A percentile compares a stretch with the other conserved stretches of the same genome.
Evolutionary conservation across 2,329 filamentous ascomycete genomes (phyloP).

Genomic region (Zalaria obscura): DNA sequence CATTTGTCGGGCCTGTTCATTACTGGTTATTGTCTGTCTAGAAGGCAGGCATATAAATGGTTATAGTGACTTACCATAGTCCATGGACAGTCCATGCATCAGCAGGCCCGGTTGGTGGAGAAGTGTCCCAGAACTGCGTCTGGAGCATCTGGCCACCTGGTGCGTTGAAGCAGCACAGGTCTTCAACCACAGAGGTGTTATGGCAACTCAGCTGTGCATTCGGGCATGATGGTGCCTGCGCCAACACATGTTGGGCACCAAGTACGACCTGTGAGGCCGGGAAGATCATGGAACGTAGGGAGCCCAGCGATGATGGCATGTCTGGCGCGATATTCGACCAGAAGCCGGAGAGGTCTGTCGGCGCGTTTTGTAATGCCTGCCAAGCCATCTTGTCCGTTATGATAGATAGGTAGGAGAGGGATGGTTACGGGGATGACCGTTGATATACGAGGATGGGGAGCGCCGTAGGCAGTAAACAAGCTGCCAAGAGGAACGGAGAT

Average conservation of each 20-base stretch:
- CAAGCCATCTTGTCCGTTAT: too few relatives aligned
- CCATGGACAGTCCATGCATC: slow-evolving; percentile 66
- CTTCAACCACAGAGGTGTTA: slow-evolving; percentile 42
- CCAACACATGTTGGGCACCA: not conserved
- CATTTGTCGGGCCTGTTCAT: slow-evolving; percentile 38
- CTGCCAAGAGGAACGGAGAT: too few relatives aligned
- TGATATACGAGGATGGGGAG: too few relatives aligned
- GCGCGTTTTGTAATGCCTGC: not conserved
- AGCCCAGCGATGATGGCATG: not conserved
- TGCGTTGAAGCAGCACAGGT: slow-evolving; percentile 63
- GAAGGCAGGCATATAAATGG: slow-evolving; percentile 1
- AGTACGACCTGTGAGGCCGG: slow-evolving; percentile 2
- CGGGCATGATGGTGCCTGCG: slow-evolving; percentile 13
- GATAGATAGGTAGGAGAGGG: too few relatives aligned
- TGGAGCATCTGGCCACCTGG: slow-evolving; percentile 57
- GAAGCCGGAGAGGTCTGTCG: slow-evolving; percentile 1
- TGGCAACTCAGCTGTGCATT: slow-evolving; percentile 46
- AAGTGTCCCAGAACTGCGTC: slow-evolving; percentile 67
- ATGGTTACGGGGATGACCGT: too few relatives aligned
- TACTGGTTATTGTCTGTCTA: not conserved
- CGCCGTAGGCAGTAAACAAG: too few relatives aligned
- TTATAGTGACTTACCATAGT: slow-evolving; percentile 33
- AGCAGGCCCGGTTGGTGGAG: slow-evolving; percentile 47
- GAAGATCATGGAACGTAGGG: slow-evolving; percentile 2
- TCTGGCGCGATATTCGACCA: slow-evolving; percentile 4